Evolutionary conservation across 2,329 filamentous ascomycete species (phyloP), one percentile per base, ranked within the genome.

Genomic region (Fusarium sp.): DNA sequence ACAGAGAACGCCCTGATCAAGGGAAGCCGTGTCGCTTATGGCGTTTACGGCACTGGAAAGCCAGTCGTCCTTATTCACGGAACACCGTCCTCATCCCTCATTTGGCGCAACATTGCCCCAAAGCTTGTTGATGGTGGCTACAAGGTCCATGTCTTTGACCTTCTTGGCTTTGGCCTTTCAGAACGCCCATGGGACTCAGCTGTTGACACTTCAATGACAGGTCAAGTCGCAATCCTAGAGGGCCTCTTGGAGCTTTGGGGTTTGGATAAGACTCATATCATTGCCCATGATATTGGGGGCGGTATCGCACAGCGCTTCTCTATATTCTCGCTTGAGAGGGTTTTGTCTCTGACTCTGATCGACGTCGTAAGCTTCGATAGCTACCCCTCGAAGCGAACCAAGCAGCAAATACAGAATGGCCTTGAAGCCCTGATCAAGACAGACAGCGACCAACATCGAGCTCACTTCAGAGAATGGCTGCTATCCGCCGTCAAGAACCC

Each of bases 341-440:
- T 81, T 3, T 45, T 75, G 6, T 79, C 78, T 9, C 44, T 82
- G 13, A 79, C 79, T 1, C 69, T 82, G 22, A 75, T 82, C 4
- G 81, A 82, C 18, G 72, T 74, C 0, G 81, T 82, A 13, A 75
- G 75, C 63, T 82, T 80, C 51, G 80, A 81, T 49, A 82, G 81
- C 67, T 82, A 81, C 41, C 80, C 80, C 2, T 82, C 81, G 1
- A 73, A 75, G 24, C 73, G 78, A 11, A 82, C 81, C 9, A 74
- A 74, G 39, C 44, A 80, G 57, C 79, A 81, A 48, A 80, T 82
- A 80, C 49, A 75, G 39, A 66, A 72, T 9, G 80, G 79, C 0
- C 72, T 82, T 1, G 79, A 81, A 22, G 31, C 35, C 5, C 75
- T 82, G 22, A 78, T 77, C 22, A 80, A 77, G 33, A 48, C 45